These are phyloP conservation scores for Yamadazyma paraphyllophila DNA, from an alignment of 805 yeast species.

Conservation along the genomic window DNA sequence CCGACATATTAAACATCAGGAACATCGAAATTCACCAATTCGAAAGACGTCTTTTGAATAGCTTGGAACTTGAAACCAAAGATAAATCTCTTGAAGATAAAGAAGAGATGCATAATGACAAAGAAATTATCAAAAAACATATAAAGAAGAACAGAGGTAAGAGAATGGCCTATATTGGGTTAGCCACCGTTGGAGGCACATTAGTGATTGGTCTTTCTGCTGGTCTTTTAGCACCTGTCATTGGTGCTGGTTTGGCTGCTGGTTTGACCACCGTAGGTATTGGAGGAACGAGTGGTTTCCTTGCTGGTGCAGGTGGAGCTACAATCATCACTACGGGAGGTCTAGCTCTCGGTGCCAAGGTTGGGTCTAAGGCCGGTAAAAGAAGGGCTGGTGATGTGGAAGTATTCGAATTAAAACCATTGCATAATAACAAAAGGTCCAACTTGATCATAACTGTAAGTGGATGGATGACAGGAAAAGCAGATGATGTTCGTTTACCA, in stretches of 20 bases:
- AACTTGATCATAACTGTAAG: conserved; percentile 85
- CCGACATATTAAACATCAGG: conserved; percentile 54
- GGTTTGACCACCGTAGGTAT: conserved; percentile 94
- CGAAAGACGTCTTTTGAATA: conserved; percentile 86
- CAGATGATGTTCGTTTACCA: conserved; percentile 95
- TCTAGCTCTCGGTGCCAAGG: conserved; percentile 84
- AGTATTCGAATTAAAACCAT: conserved; percentile 90
- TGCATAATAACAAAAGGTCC: conserved; percentile 86
- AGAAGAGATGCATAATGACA: conserved; percentile 74
- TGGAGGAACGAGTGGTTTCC: conserved; percentile 85
- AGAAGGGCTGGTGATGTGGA: conserved; percentile 87
- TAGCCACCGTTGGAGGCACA: conserved; percentile 96
- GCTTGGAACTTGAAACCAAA: conserved; percentile 74
- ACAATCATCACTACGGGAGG: conserved; percentile 91
- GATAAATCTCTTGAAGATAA: conserved; percentile 56
- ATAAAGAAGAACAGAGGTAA: conserved; percentile 62
- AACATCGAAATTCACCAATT: conserved; percentile 79
- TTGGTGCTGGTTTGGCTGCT: conserved; percentile 98
- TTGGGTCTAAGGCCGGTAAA: conserved; percentile 83
- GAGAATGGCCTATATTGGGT: conserved; percentile 81
- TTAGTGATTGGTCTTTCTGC: conserved; percentile 92
- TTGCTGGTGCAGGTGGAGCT: conserved; percentile 97
- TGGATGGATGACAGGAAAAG: conserved; percentile 96
- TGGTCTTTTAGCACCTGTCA: conserved; percentile 94
- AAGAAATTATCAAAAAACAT: conserved; percentile 68